phyloP scores from a whole-genome alignment of 192 early-diverging fungal genomes.

The Backusella liffmaniae region DNA sequence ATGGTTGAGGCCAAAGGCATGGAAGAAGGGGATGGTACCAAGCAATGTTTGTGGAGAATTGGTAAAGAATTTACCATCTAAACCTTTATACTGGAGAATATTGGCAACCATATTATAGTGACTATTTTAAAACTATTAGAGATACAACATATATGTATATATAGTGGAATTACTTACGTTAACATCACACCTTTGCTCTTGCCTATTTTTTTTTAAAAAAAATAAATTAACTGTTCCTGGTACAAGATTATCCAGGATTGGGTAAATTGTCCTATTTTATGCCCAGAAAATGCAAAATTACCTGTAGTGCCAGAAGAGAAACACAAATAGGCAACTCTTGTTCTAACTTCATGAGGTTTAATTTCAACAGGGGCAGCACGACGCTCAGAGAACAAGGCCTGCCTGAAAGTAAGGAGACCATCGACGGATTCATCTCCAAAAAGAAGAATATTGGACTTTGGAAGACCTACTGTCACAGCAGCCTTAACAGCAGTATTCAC shows the following conservation, averaged over 20 bases:
- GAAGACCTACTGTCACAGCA: conserved; percentile 32
- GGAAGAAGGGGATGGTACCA: conserved; percentile 31
- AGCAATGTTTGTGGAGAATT: neutral
- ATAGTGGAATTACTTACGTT: conserved; percentile 52
- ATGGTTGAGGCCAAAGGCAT: conserved; percentile 28
- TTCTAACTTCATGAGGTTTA: conserved; percentile 17
- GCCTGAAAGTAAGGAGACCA: conserved; percentile 6
- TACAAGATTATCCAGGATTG: neutral
- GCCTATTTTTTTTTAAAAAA: neutral
- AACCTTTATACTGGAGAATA: conserved; percentile 5
- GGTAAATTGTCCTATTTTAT: neutral
- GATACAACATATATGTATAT: conserved; percentile 50
- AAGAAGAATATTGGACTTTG: conserved; percentile 34
- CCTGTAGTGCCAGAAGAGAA: conserved; percentile 34
- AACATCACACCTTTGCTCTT: conserved; percentile 27
- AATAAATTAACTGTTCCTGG: neutral
- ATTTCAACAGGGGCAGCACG: conserved; percentile 19
- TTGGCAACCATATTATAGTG: conserved; percentile 29
- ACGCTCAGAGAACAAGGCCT: conserved; percentile 1
- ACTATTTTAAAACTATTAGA: conserved; percentile 46
- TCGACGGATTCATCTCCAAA: conserved; percentile 33
- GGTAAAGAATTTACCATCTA: conserved; percentile 44
- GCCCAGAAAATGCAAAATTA: neutral
- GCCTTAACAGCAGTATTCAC: conserved; percentile 41
- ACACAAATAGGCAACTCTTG: conserved; percentile 28